A percentile compares a stretch with the other conserved stretches of the same genome.
phyloP scores from a whole-genome alignment of 2,329 filamentous ascomycete genomes.

The Penicillium decumbens region DNA sequence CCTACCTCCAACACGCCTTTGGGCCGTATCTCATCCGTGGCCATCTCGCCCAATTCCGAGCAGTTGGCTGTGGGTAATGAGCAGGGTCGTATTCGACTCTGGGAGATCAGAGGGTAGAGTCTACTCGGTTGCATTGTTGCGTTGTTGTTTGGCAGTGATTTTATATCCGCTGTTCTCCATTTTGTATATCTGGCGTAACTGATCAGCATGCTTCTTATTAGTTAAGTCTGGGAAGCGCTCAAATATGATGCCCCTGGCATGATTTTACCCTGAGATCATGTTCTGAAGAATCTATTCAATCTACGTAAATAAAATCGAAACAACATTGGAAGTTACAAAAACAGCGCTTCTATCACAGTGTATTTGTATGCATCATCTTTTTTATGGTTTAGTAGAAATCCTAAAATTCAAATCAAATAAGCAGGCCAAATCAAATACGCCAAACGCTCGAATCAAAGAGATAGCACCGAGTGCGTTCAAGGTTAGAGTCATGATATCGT shows the following conservation, averaged over 20 bases:
- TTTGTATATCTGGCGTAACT: constrained; percentile 1
- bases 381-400: background rate
- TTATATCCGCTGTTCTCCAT: background rate
- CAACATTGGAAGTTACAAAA: background rate
- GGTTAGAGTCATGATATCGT: constrained; percentile 11
- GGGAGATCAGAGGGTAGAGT: constrained; percentile 71
- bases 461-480: constrained; percentile 1
- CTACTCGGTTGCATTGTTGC: background rate
- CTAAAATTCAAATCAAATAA: background rate
- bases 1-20: constrained; percentile 85
- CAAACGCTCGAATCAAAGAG: background rate
- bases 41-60: constrained; percentile 62
- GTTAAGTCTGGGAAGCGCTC: background rate
- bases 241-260: background rate
- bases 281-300: background rate
- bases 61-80: constrained; percentile 85
- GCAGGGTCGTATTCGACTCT: constrained; percentile 77
- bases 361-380: background rate
- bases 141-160: background rate
- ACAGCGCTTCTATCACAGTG: background rate
- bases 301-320: background rate
- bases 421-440: background rate
- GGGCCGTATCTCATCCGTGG: constrained; percentile 72
- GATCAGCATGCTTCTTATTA: background rate
- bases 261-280: background rate